Base-by-base conservation (phyloP, 2,329 filamentous ascomycete species). In the Calycina marina region DNA sequence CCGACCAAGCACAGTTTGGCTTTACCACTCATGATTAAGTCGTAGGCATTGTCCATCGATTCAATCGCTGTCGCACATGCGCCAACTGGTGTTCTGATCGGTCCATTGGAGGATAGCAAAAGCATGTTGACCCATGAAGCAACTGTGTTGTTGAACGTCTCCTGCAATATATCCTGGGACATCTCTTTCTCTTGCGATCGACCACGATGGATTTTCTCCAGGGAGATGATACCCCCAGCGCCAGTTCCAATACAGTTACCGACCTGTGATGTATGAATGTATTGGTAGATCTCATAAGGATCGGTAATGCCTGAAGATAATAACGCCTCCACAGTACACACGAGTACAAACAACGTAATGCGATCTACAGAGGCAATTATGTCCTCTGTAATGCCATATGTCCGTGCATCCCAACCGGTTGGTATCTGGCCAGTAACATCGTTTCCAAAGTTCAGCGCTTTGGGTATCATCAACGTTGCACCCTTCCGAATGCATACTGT, bases 81-180 rank as follows among this genome's bases (percentile, higher is more conserved):
- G 62, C 85, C 90, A 31, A 94, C 88, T 2, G 88, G 88, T 1
- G 88, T 93, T 67, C 93, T 93, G 67, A 94, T 94, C 25, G 88
- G 83, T 43, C 88, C 88, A 29, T 86, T 93, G 4, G 88, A 93
- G 4, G 88, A 94, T 42, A 96, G 64, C 41, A 96, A 65, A 59
- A 96, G 65, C 88, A 96, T 96, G 67, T 96, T 96, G 37, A 96
- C 84, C 88, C 88, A 96, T 6, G 88, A 90, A 45, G 82, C 77
- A 84, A 93, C 94, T 35, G 90, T 96, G 67, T 96, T 96, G 71
- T 94, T 93, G 67, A 96, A 96, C 5, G 88, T 93, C 61, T 96
- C 88, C 54, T 94, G 86, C 13, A 96, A 69, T 53, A 96, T 93
- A 53, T 96, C 88, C 61, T 93, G 94, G 60, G 94, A 88, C 30